These are phyloP conservation scores for Termitomyces sp. DNA, from an alignment of 768 basidiomycete genomes.

Conservation along the genomic window DNA sequence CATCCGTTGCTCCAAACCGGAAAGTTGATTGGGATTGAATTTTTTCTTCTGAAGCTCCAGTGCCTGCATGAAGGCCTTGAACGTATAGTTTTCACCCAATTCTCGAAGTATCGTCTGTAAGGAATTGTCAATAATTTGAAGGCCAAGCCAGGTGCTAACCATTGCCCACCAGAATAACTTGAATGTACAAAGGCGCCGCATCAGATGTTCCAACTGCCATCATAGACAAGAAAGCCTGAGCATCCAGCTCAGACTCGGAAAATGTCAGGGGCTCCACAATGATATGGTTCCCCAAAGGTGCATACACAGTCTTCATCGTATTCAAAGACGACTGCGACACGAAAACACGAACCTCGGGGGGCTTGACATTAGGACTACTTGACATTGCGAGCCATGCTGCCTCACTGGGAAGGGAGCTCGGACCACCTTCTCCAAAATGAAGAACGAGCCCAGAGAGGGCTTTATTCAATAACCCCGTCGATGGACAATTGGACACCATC, in stretches of 20 bases:
- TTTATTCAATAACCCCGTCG: constrained; percentile 51
- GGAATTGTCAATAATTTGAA: neutral
- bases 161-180: constrained; percentile 57
- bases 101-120: constrained; percentile 57
- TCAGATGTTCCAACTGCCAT: constrained; percentile 69
- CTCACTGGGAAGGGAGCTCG: constrained; percentile 56
- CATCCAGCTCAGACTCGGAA: constrained; percentile 61
- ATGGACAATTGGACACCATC: constrained; percentile 51
- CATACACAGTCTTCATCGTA: constrained; percentile 59
- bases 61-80: constrained; percentile 44
- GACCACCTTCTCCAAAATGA: constrained; percentile 69
- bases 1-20: constrained; percentile 62
- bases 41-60: constrained; percentile 45
- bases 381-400: constrained; percentile 58
- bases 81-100: constrained; percentile 59
- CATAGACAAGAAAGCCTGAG: constrained; percentile 68
- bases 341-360: constrained; percentile 45
- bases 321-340: constrained; percentile 61
- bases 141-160: neutral
- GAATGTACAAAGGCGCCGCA: constrained; percentile 66
- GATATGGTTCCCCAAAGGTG: constrained; percentile 47
- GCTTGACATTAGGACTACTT: constrained; percentile 25
- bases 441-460: constrained; percentile 64
- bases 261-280: constrained; percentile 55
- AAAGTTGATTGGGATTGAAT: constrained; percentile 56